These are phyloP conservation scores for Penicillium sp. DNA, from an alignment of 2,329 filamentous ascomycete species.

Conservation along the genomic window DNA sequence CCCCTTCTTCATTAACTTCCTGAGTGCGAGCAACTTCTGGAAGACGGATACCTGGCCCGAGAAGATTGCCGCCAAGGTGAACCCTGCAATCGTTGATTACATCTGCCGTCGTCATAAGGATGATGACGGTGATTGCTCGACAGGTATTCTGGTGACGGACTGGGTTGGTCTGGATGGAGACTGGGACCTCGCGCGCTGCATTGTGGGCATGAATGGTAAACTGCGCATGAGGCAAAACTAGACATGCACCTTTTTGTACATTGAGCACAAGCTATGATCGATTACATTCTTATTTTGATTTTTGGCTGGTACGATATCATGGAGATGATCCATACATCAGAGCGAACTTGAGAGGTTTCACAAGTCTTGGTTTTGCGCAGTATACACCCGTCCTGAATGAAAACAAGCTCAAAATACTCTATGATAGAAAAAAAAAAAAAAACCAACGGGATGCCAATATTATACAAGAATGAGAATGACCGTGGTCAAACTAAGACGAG, in stretches of 20 bases:
- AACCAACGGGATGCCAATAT: constrained; percentile 36
- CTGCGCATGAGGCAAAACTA: constrained; percentile 40
- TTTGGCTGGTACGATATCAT: too few relatives aligned
- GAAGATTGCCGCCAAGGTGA: constrained; percentile 80
- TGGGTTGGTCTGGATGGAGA: constrained; percentile 85
- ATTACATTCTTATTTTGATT: too few relatives aligned
- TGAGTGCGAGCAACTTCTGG: constrained; percentile 93
- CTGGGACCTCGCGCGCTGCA: constrained; percentile 84
- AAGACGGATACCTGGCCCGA: constrained; percentile 90
- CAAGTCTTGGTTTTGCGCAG: constrained; percentile 16
- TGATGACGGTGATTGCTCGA: constrained; percentile 67
- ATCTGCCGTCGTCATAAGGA: constrained; percentile 53
- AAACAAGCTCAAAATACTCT: constrained; percentile 14
- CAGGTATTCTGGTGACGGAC: constrained; percentile 87
- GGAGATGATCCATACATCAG: too few relatives aligned
- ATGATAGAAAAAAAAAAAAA: constrained; percentile 14
- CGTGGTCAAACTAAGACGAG: constrained; percentile 23
- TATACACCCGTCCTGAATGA: constrained; percentile 23
- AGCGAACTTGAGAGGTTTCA: not conserved
- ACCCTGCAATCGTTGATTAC: constrained; percentile 67
- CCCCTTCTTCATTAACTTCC: constrained; percentile 85
- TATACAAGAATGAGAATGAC: constrained; percentile 34
- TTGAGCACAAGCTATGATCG: not conserved
- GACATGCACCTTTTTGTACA: not conserved
- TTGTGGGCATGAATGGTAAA: constrained; percentile 85